phyloP scores from a whole-genome alignment of 345 rosid genomes.

The Brassica napus region DNA sequence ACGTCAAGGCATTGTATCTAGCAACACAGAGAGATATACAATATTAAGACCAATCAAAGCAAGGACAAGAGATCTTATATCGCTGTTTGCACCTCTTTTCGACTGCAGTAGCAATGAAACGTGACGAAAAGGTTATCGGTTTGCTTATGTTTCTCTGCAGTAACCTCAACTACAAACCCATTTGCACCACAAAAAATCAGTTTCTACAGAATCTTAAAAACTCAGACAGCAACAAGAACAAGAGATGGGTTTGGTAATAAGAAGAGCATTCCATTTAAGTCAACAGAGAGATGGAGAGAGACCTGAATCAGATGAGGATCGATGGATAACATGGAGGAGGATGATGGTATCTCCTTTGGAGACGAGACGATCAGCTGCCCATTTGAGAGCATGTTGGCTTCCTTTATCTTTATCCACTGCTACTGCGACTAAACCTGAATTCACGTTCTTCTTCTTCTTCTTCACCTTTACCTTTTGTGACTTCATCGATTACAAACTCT shows the following conservation, averaged over 20 bases:
- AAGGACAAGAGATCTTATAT: not conserved
- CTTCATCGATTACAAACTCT: constrained; percentile 32
- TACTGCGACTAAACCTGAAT: constrained; percentile 67
- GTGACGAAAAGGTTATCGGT: constrained; percentile 67
- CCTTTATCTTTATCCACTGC: constrained; percentile 80
- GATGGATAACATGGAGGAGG: constrained; percentile 63
- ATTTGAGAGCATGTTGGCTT: constrained; percentile 77
- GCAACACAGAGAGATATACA: not conserved
- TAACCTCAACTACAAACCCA: constrained; percentile 27
- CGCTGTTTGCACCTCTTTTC: constrained; percentile 60
- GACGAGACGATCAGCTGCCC: constrained; percentile 79
- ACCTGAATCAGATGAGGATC: constrained; percentile 40
- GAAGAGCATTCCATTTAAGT: not conserved
- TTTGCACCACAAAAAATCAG: not conserved
- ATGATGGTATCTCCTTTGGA: constrained; percentile 64
- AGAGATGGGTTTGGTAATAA: not conserved
- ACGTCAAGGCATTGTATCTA: constrained; percentile 72
- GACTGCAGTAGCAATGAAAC: constrained; percentile 83
- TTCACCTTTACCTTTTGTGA: constrained; percentile 38
- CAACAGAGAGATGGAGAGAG: not conserved
- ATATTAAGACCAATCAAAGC: not conserved
- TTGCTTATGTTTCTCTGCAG: constrained; percentile 45
- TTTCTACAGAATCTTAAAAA: not conserved
- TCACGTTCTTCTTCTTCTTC: constrained; percentile 35
- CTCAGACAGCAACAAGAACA: not conserved